phyloP scores from a whole-genome alignment of 75 land plant genomes.

The Cryptomeria japonica region DNA sequence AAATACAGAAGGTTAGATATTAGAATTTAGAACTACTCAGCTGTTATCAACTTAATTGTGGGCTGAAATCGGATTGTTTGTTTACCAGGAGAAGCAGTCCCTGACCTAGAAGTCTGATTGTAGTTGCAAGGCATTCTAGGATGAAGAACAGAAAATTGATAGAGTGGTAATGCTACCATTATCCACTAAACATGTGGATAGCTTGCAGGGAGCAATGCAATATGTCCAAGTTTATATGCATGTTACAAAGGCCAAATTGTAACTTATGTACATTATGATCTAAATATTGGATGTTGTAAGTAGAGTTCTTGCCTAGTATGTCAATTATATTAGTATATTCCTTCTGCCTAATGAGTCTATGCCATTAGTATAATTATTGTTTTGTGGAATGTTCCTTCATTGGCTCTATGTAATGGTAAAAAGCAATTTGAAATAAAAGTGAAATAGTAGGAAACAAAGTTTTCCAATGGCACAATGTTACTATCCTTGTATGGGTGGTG shows the following conservation, averaged over 20 bases:
- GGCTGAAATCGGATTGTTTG: background rate
- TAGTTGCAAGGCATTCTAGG: conserved; percentile 1
- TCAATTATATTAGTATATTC: background rate
- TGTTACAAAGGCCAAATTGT: background rate
- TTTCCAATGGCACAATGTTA: background rate
- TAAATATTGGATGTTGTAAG: background rate
- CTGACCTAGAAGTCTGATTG: background rate
- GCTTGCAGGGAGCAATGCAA: background rate
- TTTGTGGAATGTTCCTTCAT: background rate
- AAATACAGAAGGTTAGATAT: background rate
- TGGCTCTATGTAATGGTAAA: background rate
- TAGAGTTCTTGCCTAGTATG: background rate
- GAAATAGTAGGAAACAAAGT: background rate
- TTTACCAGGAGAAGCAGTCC: background rate
- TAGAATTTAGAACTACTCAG: background rate
- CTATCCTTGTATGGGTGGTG: background rate
- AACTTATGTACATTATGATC: background rate
- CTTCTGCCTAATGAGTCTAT: background rate
- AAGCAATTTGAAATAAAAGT: background rate
- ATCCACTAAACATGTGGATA: background rate
- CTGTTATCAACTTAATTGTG: background rate
- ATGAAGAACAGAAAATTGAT: background rate
- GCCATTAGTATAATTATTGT: background rate
- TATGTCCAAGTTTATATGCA: background rate
- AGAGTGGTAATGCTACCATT: background rate